These are phyloP conservation scores for Diaporthe nobilis DNA, from an alignment of 2,329 filamentous ascomycete species.

Conservation along the genomic window DNA sequence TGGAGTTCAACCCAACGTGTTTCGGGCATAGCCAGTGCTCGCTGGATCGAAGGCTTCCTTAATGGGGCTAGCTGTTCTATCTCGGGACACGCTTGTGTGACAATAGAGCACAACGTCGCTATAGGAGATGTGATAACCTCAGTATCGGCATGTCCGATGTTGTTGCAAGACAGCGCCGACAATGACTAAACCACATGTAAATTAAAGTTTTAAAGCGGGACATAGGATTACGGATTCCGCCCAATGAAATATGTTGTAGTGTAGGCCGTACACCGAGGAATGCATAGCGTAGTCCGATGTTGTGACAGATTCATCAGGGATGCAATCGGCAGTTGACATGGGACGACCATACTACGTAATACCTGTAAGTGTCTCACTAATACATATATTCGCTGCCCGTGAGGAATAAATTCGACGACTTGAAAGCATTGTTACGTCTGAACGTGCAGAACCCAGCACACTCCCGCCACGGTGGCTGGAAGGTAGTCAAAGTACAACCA, in stretches of 20 bases:
- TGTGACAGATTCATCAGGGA: constrained; percentile 11
- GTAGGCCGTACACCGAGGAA: not conserved
- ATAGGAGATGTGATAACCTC: not conserved
- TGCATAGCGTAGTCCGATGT: constrained; percentile 5
- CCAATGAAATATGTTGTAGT: not conserved
- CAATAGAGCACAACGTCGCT: not conserved
- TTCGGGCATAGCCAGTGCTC: not conserved
- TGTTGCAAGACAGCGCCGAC: not conserved
- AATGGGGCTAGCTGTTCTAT: not conserved
- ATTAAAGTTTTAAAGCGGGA: not conserved
- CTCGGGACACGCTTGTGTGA: not conserved
- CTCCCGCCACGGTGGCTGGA: not conserved
- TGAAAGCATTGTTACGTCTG: not conserved
- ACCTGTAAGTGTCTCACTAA: not conserved
- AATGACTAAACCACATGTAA: not conserved
- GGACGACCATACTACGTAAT: not conserved
- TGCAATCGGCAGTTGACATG: constrained; percentile 8
- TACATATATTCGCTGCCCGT: not conserved
- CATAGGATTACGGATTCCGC: not conserved
- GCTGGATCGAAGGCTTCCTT: not conserved
- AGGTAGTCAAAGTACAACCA: not conserved
- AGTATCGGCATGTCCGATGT: not conserved
- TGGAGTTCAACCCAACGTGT: constrained; percentile 33
- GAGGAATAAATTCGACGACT: not conserved
- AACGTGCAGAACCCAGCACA: not conserved